Base-by-base conservation (phyloP, 2,329 filamentous ascomycete species). In the Bipolaris sorokiniana region DNA sequence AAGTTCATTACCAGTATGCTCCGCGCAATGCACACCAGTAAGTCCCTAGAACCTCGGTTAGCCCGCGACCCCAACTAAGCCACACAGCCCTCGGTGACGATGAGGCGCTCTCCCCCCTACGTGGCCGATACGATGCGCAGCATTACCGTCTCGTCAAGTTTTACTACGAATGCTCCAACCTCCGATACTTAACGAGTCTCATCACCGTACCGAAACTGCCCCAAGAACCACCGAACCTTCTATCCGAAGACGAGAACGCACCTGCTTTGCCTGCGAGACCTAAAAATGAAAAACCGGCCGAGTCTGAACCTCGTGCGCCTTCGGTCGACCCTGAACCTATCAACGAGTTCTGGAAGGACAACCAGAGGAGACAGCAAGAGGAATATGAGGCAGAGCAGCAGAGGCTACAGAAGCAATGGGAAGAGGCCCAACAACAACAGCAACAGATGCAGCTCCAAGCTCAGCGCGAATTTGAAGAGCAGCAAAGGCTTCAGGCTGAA, bases 1-100 rank as follows among this genome's bases (percentile, higher is more conserved):
- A 98, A 98, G 79, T 99, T 99, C 76, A 93, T 97, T 64, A 99
- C 95, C 0, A 99, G 95, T 89, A 99, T 99, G 95, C 80, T 99
- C 61, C 87, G 95, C 54, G 95, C 95, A 15, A 97, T 99, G 93
- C 94, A 99, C 76, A 94, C 91, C 2, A 92, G 90, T 93, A 82
- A 73, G 88, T 80, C 18, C 22, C 51, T 9, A n/a, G 16, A 31
- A 42, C 20, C 44, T 31, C 15, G 15, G 18, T 16, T 31, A 33
- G 31, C n/a, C 20, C 41, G 41, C 34, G 10, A 23, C 11, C 15
- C 20, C 42, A 18, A 36, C 63, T 68, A 64, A 68, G 53, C 47
- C 33, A 23, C 49, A 37, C 56, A 90, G 90, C 92, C 45, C 95
- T 95, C 11, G 94, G 95, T 54, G 95, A 99, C 69, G 90, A 96